Evolutionary conservation across 345 rosid species (phyloP), one percentile per base, ranked within the genome.

Genomic region (Angophora floribunda): DNA sequence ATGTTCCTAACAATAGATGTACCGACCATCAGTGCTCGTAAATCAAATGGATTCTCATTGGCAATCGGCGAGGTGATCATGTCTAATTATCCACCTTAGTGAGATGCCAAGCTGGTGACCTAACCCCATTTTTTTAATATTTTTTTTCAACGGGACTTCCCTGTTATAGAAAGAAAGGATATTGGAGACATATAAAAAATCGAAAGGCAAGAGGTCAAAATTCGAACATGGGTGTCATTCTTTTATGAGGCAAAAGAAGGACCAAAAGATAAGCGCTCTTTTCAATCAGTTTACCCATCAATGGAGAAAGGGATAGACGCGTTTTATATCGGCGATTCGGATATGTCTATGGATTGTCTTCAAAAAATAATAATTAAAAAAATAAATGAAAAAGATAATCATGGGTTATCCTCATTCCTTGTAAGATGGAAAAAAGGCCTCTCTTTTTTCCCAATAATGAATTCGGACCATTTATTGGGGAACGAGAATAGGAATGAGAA

Each of bases 331-430:
- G 86, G 86, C 57, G 89, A 87, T 86, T 87, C 55, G 86, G 89
- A 87, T 57, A 53, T 45, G 47, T 10, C 49, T 52, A 53, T 84
- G 41, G 50, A 30, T 82, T 4, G 47, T 4, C 82, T 36, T 36
- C 24, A 41, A 67, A 32, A 67, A 9, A 59, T 10, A 2, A 59
- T 10, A 11, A 10, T 12, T 11, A 59, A 61, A 61, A 61, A 28
- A 26, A 24, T 24, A 28, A n/a, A 65, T 7, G 4, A 16, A 5
- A 32, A 9, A 67, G 47, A 75, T 75, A 36, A 30, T 86, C 85
- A 17, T 13, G 87, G 88, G 94, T 94, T 93, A 94, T 94, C 96
- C 89, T 86, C 89, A 87, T 88, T 87, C 92, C 90, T 90, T 53
- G 88, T 86, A 87, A 87, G 24, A 61, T 88, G 93, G 88, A 84